phyloP scores from a whole-genome alignment of 2,329 filamentous ascomycete genomes.

The Mycosphaerelloides madeirae region DNA sequence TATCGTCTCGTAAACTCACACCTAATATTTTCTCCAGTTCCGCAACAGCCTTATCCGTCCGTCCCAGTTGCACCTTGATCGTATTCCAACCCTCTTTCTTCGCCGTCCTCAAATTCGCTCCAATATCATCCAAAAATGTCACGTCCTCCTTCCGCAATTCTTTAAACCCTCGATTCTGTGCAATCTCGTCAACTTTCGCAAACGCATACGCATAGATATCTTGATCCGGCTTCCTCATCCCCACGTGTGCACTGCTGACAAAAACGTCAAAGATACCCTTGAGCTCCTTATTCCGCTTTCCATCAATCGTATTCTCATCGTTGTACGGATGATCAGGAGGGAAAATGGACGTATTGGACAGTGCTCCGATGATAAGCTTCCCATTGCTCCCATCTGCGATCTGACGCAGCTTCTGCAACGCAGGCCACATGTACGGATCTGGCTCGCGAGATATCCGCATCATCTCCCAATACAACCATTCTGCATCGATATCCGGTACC shows the following conservation, averaged over 20 bases:
- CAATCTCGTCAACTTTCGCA: constrained; percentile 59
- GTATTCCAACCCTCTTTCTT: constrained; percentile 71
- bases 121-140: constrained; percentile 90
- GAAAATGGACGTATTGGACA: constrained; percentile 88
- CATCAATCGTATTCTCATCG: constrained; percentile 39
- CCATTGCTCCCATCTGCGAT: constrained; percentile 27
- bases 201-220: constrained; percentile 74
- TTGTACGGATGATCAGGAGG: constrained; percentile 68
- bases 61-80: constrained; percentile 77
- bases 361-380: constrained; percentile 68
- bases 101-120: constrained; percentile 81
- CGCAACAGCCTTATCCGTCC: constrained; percentile 72
- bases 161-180: constrained; percentile 50
- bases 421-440: constrained; percentile 86
- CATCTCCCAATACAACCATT: constrained; percentile 85
- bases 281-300: constrained; percentile 47
- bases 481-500: constrained; percentile 68
- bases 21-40: constrained; percentile 74
- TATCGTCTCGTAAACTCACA: constrained; percentile 35
- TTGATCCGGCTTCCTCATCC: constrained; percentile 80
- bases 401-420: constrained; percentile 61
- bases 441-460: constrained; percentile 66
- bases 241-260: constrained; percentile 78
- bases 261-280: constrained; percentile 76
- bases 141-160: constrained; percentile 62